A percentile compares a stretch with the other conserved stretches of the same genome.
phyloP scores from a whole-genome alignment of 2,329 filamentous ascomycete species.

The Cercospora beticola region DNA sequence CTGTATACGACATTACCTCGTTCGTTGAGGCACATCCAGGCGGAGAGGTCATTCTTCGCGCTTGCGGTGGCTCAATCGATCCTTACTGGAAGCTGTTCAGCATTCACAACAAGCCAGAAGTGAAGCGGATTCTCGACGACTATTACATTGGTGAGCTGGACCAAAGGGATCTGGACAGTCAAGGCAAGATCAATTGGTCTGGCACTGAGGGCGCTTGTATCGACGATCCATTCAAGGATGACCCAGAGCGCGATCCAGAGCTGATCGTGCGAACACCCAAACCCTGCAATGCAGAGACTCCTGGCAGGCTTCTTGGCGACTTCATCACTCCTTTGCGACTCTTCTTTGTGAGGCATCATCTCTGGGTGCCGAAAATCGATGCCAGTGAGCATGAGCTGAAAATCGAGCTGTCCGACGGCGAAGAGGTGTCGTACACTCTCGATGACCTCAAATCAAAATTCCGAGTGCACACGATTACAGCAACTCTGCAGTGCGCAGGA shows the following conservation, averaged over 20 bases:
- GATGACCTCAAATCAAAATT: conserved; percentile 56
- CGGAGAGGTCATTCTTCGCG: conserved; percentile 66
- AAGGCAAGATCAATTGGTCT: conserved; percentile 42
- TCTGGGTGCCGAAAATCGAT: conserved; percentile 59
- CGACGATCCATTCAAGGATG: conserved; percentile 60
- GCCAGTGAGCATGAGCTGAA: conserved; percentile 50
- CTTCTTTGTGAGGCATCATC: conserved; percentile 63
- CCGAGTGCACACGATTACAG: conserved; percentile 52
- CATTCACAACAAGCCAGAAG: conserved; percentile 65
- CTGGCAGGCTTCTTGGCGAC: conserved; percentile 48
- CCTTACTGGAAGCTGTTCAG: conserved; percentile 70
- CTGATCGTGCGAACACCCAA: conserved; percentile 55
- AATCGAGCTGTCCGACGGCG: conserved; percentile 58
- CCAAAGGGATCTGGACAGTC: conserved; percentile 57
- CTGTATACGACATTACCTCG: conserved; percentile 70
- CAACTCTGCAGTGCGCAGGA: conserved; percentile 60
- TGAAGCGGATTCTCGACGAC: conserved; percentile 61
- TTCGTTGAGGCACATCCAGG: conserved; percentile 67
- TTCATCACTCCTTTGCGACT: conserved; percentile 58
- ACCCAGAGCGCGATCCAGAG: conserved; percentile 54
- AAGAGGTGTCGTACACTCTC: conserved; percentile 54
- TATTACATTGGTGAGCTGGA: conserved; percentile 65
- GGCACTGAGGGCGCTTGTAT: conserved; percentile 44
- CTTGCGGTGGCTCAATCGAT: conserved; percentile 64
- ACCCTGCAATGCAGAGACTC: conserved; percentile 64